A percentile compares a stretch with the other conserved stretches of the same genome.
These are phyloP conservation scores for Pythium aquatile DNA, from an alignment of 352 stramenopile genomes.

Conservation along the genomic window DNA sequence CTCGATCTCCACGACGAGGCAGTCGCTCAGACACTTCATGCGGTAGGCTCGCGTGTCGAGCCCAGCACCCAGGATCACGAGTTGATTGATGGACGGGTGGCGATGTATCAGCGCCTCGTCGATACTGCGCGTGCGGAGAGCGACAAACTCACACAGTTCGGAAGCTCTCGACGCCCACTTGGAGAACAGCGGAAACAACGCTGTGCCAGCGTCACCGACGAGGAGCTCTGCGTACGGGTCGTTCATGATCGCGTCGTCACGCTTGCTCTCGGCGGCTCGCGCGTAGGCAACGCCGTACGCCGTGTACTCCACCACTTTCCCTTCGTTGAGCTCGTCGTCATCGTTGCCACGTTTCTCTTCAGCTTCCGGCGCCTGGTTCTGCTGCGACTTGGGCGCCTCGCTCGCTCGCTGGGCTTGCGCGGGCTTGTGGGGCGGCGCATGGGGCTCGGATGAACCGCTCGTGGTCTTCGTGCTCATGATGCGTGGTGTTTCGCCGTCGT, in stretches of 20 bases:
- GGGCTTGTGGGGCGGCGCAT: constrained; percentile 17
- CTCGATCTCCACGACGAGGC: constrained; percentile 54
- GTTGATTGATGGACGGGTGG: constrained; percentile 38
- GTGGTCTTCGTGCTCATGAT: constrained; percentile 14
- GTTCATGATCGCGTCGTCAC: constrained; percentile 36
- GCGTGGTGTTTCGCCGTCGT: not conserved
- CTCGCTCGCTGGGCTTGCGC: constrained; percentile 3
- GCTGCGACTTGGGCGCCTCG: constrained; percentile 5
- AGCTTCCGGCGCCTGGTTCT: not conserved
- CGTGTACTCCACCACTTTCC: constrained; percentile 39
- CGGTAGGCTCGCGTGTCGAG: constrained; percentile 54
- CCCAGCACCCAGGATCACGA: constrained; percentile 52
- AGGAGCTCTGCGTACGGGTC: constrained; percentile 50
- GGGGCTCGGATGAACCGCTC: constrained; percentile 24
- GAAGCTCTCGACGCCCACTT: constrained; percentile 22
- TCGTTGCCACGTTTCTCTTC: not conserved
- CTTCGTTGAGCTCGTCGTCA: constrained; percentile 6
- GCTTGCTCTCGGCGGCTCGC: constrained; percentile 37
- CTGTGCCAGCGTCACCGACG: constrained; percentile 27
- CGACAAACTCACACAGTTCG: constrained; percentile 28
- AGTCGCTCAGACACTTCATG: constrained; percentile 36
- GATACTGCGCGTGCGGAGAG: constrained; percentile 42
- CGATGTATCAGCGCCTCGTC: constrained; percentile 49
- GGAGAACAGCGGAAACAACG: constrained; percentile 19
- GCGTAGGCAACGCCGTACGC: constrained; percentile 41